Evolutionary conservation across 1,284 basidiomycete species (phyloP).

Genomic region (Puccinia novopanici): DNA sequence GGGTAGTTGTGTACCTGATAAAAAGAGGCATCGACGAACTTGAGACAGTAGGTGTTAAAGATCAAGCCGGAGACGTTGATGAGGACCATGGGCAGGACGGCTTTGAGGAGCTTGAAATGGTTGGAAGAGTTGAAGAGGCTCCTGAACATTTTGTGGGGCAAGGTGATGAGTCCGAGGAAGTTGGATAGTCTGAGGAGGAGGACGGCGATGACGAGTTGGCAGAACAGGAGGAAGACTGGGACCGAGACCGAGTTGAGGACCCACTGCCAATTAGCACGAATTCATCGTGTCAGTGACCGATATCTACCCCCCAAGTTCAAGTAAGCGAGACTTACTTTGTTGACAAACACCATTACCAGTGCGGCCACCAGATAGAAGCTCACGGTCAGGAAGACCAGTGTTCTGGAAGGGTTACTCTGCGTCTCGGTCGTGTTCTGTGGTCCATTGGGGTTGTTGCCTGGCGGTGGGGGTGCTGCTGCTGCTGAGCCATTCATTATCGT

Average conservation of each 20-base stretch:
- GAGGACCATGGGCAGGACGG: slow-evolving; percentile 64
- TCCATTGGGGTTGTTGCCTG: too few species aligned
- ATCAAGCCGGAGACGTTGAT: slow-evolving; percentile 72
- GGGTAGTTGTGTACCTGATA: slow-evolving; percentile 13
- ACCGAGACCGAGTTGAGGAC: slow-evolving; percentile 62
- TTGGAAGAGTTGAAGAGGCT: slow-evolving; percentile 15
- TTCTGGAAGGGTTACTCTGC: slow-evolving; percentile 39
- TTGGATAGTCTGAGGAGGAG: slow-evolving; percentile 67
- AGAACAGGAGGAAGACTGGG: slow-evolving; percentile 70
- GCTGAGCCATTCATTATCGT: too few species aligned
- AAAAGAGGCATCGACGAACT: slow-evolving; percentile 51
- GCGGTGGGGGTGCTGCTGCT: too few species aligned
- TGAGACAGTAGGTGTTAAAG: slow-evolving; percentile 81
- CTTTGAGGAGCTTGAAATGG: slow-evolving; percentile 61
- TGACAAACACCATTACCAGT: slow-evolving; percentile 64
- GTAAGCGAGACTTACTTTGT: slow-evolving; percentile 32
- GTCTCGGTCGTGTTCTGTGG: too few species aligned
- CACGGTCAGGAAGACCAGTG: slow-evolving; percentile 70
- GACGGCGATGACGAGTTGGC: slow-evolving; percentile 71
- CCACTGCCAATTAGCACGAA: slow-evolving; percentile 23
- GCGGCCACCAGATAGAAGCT: slow-evolving; percentile 74
- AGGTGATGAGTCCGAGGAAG: slow-evolving; percentile 66
- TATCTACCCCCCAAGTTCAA: neutral
- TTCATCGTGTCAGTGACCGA: neutral
- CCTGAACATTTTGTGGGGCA: slow-evolving; percentile 56